Conservation (phyloP, 1,139 yeast genomes). For the Zygosaccharomyces pseudobailii region DNA sequence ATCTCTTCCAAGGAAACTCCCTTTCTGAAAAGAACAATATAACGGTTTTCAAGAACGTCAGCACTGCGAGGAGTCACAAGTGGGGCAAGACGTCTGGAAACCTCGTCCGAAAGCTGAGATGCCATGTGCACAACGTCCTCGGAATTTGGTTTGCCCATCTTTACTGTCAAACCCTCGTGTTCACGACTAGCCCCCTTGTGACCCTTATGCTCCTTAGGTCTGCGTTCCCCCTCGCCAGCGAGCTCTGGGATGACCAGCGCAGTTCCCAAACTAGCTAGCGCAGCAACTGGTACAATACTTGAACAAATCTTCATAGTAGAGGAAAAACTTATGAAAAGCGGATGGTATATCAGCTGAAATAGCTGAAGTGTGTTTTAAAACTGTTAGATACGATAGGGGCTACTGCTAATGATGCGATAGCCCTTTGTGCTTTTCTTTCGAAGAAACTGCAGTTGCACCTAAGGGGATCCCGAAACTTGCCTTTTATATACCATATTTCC, state of each 20-base stretch:
- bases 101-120: neutral
- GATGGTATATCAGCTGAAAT: neutral
- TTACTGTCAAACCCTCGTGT: neutral
- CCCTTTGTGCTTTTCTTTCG: neutral
- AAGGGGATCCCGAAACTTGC: neutral
- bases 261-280: constrained; percentile 18
- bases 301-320: constrained; percentile 19
- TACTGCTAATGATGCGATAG: constrained; percentile 1
- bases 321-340: neutral
- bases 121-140: neutral
- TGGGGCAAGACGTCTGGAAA: constrained; percentile 41
- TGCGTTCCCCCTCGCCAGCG: neutral
- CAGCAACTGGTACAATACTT: constrained; percentile 19
- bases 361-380: neutral
- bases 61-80: constrained; percentile 42
- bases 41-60: constrained; percentile 68
- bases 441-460: neutral
- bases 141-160: neutral
- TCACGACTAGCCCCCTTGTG: neutral
- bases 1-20: constrained; percentile 47
- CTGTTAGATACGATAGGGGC: neutral
- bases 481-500: neutral
- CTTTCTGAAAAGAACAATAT: constrained; percentile 72
- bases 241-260: constrained; percentile 22
- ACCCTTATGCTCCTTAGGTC: neutral